Percentiles rank a stretch among this genome's conserved stretches.
Evolutionary conservation across 2,329 filamentous ascomycete species (phyloP).

Genomic region (Cladobotryum mycophilum): DNA sequence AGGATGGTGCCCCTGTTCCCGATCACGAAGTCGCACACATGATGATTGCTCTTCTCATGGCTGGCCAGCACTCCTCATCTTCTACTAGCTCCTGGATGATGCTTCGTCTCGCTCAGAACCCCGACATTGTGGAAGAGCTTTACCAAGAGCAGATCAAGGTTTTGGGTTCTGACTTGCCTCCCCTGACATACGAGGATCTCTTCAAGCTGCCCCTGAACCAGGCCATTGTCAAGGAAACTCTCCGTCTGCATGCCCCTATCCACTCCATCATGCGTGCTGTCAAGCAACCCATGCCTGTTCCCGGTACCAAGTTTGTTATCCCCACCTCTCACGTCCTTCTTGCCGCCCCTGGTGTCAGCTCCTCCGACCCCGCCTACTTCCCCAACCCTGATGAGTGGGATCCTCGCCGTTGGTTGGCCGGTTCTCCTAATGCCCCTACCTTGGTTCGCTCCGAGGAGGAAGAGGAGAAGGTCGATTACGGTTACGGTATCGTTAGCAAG

Average conservation of each 20-base stretch:
- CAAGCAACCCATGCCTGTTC: slow-evolving; percentile 77
- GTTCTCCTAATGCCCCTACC: slow-evolving; percentile 48
- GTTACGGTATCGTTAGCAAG: slow-evolving; percentile 88
- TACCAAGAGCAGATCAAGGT: slow-evolving; percentile 72
- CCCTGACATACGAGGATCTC: slow-evolving; percentile 71
- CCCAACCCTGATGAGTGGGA: slow-evolving; percentile 79
- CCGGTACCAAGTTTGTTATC: slow-evolving; percentile 76
- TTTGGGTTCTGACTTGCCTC: slow-evolving; percentile 68
- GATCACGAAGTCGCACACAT: slow-evolving; percentile 84
- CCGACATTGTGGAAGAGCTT: slow-evolving; percentile 72
- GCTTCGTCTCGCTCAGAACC: slow-evolving; percentile 69
- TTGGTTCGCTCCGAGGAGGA: slow-evolving; percentile 47
- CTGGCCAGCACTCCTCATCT: slow-evolving; percentile 82
- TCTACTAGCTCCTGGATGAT: slow-evolving; percentile 82
- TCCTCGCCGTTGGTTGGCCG: slow-evolving; percentile 81
- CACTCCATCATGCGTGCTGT: slow-evolving; percentile 93
- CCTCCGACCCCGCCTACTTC: slow-evolving; percentile 67
- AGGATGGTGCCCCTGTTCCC: slow-evolving; percentile 70
- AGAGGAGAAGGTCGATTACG: slow-evolving; percentile 82
- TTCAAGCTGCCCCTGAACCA: slow-evolving; percentile 74
- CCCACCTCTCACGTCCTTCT: slow-evolving; percentile 76
- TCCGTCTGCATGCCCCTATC: slow-evolving; percentile 85
- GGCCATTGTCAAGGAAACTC: slow-evolving; percentile 84
- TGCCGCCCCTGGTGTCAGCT: slow-evolving; percentile 76
- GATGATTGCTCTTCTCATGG: slow-evolving; percentile 92